Base-by-base conservation (phyloP, 2,329 filamentous ascomycete species). In the Trichoderma simmonsii region DNA sequence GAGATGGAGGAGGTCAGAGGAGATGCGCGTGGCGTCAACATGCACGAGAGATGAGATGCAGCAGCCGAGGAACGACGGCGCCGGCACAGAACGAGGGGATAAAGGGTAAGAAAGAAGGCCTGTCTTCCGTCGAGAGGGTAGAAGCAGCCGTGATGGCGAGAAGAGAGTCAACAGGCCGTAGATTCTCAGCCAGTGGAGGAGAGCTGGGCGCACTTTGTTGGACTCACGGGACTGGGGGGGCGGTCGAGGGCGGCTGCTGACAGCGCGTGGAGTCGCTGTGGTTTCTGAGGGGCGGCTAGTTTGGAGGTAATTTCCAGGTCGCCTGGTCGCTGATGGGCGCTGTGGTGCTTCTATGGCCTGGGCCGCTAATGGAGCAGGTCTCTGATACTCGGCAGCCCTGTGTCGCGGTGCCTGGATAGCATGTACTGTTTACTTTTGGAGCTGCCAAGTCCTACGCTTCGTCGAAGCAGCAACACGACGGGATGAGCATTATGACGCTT, bases 1-100 rank as follows among this genome's bases (percentile, higher is more conserved):
- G 77, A 72, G 75, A 54, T 70, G 76, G 73, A 75, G 74, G 75
- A 73, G 73, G 73, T 74, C 70, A 77, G 72, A 74, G 48, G 62
- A 76, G 72, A 74, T 60, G 62, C 71, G 62, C 56, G 64, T 71
- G 67, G 62, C 62, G 60, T 63, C 48, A 73, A 67, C 71, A 71
- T 73, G 68, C 57, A 71, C 39, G 32, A 48, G 60, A 62, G 39
- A n/a, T 32, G 14, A 69, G 39, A 51, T 43, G 39, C 39, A 56
- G 67, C 51, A 39, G 30, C 51, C 51, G 24, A 32, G 24, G 30
- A 62, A 15, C 57, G 39, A 61, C 57, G 57, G 56, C 57, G 57
- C 66, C 66, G 43, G 66, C 39, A 36, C 57, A 72, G 43, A 69
- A 32, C 26, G 59, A 65, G 54, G 57, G 62, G 61, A 34, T n/a